Evolutionary conservation across 1,284 basidiomycete genomes (phyloP).

Genomic region (Leccinum pseudoinsigne): DNA sequence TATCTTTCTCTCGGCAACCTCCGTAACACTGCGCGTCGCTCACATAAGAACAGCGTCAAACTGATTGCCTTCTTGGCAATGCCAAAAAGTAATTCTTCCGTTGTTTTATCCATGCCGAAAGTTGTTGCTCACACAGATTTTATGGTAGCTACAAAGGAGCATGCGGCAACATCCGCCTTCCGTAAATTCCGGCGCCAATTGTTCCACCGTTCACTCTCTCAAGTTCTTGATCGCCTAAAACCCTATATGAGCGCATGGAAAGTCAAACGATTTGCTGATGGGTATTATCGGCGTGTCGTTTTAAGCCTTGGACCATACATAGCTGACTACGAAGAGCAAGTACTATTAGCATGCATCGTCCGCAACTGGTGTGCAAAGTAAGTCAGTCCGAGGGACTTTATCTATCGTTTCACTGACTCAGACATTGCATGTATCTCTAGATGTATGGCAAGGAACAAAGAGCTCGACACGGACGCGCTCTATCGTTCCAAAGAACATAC

Average conservation of each 20-base stretch:
- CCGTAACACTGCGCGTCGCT: not conserved
- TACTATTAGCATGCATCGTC: not conserved
- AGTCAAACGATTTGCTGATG: not conserved
- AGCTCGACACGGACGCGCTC: not conserved
- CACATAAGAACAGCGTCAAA: not conserved
- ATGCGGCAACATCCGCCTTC: not conserved
- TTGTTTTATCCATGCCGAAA: too few species aligned
- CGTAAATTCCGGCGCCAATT: not conserved
- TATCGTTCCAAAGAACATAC: not conserved
- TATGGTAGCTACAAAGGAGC: not conserved
- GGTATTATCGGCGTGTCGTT: not conserved
- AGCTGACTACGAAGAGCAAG: conserved; percentile 2
- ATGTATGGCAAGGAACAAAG: not conserved
- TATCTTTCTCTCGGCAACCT: conserved; percentile 7
- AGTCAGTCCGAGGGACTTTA: not conserved
- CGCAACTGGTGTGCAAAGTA: not conserved
- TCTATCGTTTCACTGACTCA: not conserved
- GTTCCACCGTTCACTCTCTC: not conserved
- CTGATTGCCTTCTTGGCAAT: conserved; percentile 1
- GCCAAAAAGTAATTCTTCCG: not conserved
- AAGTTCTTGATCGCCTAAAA: not conserved
- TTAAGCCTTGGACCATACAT: not conserved
- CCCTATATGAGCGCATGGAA: not conserved
- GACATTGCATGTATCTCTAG: not conserved
- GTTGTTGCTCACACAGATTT: too few species aligned